phyloP scores from a whole-genome alignment of 768 basidiomycete genomes.

The Lepiota brunneoincarnata region DNA sequence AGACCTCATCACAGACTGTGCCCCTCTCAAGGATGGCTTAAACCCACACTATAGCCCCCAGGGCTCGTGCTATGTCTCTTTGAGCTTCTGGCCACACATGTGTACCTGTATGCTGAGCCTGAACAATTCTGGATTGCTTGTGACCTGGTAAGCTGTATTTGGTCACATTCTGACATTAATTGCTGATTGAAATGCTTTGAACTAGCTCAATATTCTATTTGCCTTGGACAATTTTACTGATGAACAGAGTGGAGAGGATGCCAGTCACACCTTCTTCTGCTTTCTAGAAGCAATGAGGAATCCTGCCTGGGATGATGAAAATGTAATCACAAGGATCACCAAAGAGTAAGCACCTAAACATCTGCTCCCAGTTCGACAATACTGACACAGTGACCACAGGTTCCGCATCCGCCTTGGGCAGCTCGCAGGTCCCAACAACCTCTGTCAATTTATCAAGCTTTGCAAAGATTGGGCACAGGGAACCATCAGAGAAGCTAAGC shows the following conservation, averaged over 20 bases:
- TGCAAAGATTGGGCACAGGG: not conserved
- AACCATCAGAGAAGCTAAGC: not conserved
- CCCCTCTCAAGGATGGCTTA: no score
- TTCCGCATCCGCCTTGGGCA: no score
- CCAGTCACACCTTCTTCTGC: constrained; percentile 46
- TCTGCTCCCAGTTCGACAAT: not conserved
- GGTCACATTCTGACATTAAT: not conserved
- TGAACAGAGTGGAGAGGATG: constrained; percentile 56
- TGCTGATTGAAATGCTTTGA: not conserved
- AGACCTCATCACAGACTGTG: no score
- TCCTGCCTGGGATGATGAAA: constrained; percentile 49
- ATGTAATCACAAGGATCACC: constrained; percentile 53
- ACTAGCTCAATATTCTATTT: constrained; percentile 56
- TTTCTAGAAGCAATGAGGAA: constrained; percentile 52
- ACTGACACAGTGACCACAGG: no score
- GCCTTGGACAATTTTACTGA: constrained; percentile 68
- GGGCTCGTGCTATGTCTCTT: not conserved
- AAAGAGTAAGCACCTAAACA: constrained; percentile 45
- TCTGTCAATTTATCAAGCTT: no score
- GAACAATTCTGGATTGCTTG: not conserved
- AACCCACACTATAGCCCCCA: no score
- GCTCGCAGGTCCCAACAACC: no score
- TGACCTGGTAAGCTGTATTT: not conserved
- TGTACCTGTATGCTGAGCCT: not conserved
- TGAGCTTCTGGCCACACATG: not conserved